These are phyloP conservation scores for Hirsutella rhossiliensis DNA, from an alignment of 2,329 filamentous ascomycete species.

Conservation along the genomic window DNA sequence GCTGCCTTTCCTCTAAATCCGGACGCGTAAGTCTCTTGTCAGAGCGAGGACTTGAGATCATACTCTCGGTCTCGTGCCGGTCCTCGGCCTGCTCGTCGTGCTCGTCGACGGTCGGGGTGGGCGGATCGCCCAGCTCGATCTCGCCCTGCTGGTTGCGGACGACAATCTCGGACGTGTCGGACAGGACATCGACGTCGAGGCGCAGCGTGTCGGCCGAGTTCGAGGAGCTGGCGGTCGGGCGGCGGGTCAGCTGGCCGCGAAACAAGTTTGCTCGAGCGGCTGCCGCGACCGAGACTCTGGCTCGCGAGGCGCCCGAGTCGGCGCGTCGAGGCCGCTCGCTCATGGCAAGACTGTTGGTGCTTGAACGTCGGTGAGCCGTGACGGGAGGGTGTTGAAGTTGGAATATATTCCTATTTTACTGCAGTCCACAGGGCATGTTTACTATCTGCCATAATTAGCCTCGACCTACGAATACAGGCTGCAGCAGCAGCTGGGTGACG, in stretches of 20 bases:
- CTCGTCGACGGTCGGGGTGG: conserved; percentile 39
- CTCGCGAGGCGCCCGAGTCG: conserved; percentile 1
- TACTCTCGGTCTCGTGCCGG: conserved; percentile 43
- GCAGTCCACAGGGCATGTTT: too few species aligned
- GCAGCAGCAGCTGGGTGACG: too few species aligned
- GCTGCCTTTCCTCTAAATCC: conserved; percentile 42
- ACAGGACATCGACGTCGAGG: conserved; percentile 33
- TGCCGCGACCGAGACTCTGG: conserved; percentile 1
- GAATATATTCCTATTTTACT: too few species aligned
- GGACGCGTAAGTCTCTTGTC: not conserved
- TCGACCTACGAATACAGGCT: too few species aligned
- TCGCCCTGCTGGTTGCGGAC: conserved; percentile 52
- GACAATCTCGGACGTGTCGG: conserved; percentile 43
- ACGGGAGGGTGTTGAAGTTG: too few species aligned
- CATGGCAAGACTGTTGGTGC: not conserved
- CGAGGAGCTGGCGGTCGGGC: conserved; percentile 33
- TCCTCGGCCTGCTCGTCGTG: conserved; percentile 46
- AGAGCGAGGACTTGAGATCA: not conserved
- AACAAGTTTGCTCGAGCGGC: conserved; percentile 35
- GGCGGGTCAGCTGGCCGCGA: conserved; percentile 44
- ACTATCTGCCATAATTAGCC: too few species aligned
- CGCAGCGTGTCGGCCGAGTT: conserved; percentile 33
- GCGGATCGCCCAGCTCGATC: conserved; percentile 46
- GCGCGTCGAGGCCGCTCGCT: conserved; percentile 1
- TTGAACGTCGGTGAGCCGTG: not conserved